phyloP scores from a whole-genome alignment of 2,329 filamentous ascomycete species.

The Orbilia ellipsospora region DNA sequence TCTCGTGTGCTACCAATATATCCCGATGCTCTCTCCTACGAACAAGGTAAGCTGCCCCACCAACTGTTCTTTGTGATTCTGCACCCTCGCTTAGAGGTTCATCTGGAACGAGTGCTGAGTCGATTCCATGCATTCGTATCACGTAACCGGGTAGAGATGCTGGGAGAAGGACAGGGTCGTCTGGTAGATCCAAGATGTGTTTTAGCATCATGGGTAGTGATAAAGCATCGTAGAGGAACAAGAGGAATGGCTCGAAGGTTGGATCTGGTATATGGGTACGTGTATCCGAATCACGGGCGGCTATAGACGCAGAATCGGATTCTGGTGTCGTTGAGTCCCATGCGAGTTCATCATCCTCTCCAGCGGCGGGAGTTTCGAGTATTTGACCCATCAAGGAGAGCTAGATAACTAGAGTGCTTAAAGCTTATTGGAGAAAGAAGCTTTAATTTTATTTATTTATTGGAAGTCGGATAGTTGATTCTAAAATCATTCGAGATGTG shows the following conservation, averaged over 20 bases:
- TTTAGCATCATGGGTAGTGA: slow-evolving; percentile 5
- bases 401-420: too few species aligned
- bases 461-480: too few species aligned
- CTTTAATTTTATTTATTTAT: too few species aligned
- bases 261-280: neutral
- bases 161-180: slow-evolving; percentile 9
- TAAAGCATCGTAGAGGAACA: slow-evolving; percentile 25
- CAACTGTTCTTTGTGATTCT: neutral
- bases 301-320: too few species aligned
- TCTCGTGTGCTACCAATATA: slow-evolving; percentile 8
- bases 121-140: slow-evolving; percentile 22
- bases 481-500: too few species aligned
- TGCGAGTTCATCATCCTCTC: neutral
- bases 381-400: too few species aligned
- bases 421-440: too few species aligned
- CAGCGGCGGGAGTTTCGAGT: neutral
- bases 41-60: slow-evolving; percentile 7
- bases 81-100: neutral
- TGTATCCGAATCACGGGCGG: too few species aligned
- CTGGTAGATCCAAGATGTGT: slow-evolving; percentile 1
- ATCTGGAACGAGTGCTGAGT: slow-evolving; percentile 18
- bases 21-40: slow-evolving; percentile 3
- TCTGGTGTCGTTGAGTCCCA: neutral
- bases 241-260: slow-evolving; percentile 11
- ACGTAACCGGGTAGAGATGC: slow-evolving; percentile 13